A percentile compares a stretch with the other conserved stretches of the same genome.
Conservation (phyloP, 805 yeast species). For the Yarrowia sp. region DNA sequence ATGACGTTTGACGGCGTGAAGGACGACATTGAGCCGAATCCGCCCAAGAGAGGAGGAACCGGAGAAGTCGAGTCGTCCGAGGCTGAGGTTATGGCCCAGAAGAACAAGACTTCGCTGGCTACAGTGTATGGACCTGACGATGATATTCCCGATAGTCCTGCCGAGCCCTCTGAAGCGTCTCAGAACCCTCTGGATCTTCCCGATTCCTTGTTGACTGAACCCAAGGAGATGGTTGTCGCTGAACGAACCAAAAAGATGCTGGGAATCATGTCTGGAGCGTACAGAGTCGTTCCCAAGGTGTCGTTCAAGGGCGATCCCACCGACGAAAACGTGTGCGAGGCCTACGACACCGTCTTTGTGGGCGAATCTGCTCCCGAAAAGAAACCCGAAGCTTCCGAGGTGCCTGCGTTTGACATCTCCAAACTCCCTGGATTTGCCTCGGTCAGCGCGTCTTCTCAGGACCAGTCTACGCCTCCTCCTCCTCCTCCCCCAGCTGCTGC, state of each 20-base stretch:
- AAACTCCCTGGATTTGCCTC: constrained; percentile 31
- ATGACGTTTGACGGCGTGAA: not conserved
- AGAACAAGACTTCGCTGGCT: constrained; percentile 24
- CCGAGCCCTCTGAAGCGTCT: constrained; percentile 17
- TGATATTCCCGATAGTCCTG: constrained; percentile 16
- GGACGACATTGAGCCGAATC: constrained; percentile 16
- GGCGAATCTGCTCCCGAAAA: constrained; percentile 10
- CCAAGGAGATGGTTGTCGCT: constrained; percentile 25
- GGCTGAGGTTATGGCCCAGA: constrained; percentile 6
- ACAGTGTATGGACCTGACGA: constrained; percentile 9
- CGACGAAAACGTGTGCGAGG: constrained; percentile 12
- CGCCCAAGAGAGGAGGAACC: constrained; percentile 21
- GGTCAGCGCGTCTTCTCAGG: not conserved
- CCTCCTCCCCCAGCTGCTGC: constrained; percentile 7
- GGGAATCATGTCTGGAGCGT: constrained; percentile 33
- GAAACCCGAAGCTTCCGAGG: not conserved
- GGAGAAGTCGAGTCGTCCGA: constrained; percentile 14
- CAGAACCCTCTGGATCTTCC: constrained; percentile 34
- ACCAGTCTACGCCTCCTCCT: constrained; percentile 1
- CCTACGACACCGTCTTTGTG: constrained; percentile 32
- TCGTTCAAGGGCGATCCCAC: constrained; percentile 16
- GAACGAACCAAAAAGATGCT: constrained; percentile 32
- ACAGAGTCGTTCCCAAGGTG: constrained; percentile 28
- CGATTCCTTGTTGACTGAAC: not conserved
- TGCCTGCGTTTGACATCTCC: constrained; percentile 28